These are phyloP conservation scores for Gliomastix tumulicola DNA, from an alignment of 2,329 filamentous ascomycete genomes.

Conservation along the genomic window DNA sequence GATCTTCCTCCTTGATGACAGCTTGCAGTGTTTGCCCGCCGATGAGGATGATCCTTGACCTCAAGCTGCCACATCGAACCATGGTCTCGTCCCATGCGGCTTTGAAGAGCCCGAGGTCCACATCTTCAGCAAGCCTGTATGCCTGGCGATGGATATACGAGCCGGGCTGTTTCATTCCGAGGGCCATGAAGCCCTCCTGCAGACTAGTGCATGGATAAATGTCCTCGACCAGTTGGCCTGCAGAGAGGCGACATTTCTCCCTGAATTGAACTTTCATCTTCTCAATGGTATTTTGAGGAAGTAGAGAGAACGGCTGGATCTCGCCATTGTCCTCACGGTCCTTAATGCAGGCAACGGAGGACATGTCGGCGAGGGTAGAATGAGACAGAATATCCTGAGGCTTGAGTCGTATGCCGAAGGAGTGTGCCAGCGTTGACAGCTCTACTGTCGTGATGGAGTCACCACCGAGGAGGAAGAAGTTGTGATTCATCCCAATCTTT, in stretches of 20 bases:
- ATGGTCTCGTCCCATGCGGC: constrained; percentile 13
- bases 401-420: neutral
- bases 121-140: constrained; percentile 7
- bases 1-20: neutral
- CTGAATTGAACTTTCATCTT: neutral
- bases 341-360: neutral
- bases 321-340: neutral
- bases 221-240: constrained; percentile 5
- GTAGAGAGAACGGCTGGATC: constrained; percentile 1
- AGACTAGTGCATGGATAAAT: constrained; percentile 3
- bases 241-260: neutral
- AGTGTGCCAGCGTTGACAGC: constrained; percentile 1
- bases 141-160: constrained; percentile 17
- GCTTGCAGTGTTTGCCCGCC: neutral
- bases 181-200: constrained; percentile 20
- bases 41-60: constrained; percentile 1
- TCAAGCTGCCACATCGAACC: neutral
- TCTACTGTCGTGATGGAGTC: constrained; percentile 5
- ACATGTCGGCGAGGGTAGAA: neutral
- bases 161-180: constrained; percentile 18
- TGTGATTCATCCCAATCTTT: constrained; percentile 1
- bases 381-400: neutral
- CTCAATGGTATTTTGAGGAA: neutral
- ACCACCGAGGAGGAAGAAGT: constrained; percentile 10
- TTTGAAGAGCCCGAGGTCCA: constrained; percentile 13